Conservation (phyloP, 257 asterid species). For the Rehmannia glutinosa region DNA sequence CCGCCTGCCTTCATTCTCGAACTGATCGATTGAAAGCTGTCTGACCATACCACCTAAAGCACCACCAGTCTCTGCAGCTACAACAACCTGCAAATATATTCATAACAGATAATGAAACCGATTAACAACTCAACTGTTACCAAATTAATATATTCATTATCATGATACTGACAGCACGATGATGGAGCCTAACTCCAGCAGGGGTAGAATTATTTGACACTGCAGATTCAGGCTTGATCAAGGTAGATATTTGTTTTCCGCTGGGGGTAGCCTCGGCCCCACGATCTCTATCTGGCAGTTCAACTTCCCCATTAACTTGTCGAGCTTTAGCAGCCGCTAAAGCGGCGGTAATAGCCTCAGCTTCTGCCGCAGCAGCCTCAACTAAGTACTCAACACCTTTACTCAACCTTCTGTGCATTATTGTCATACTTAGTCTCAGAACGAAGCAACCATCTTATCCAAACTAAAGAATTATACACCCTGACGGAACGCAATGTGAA, state of each 20-base stretch:
- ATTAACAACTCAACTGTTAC: slow-evolving; percentile 10
- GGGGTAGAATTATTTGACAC: slow-evolving; percentile 59
- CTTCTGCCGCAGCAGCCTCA: slow-evolving; percentile 99
- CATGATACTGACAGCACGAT: slow-evolving; percentile 83
- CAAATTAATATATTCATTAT: slow-evolving; percentile 15
- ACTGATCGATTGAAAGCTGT: slow-evolving; percentile 98
- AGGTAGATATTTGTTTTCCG: slow-evolving; percentile 69
- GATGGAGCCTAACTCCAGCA: slow-evolving; percentile 97
- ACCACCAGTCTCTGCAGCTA: slow-evolving; percentile 99
- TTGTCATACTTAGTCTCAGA: slow-evolving; percentile 15
- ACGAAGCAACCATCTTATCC: slow-evolving; percentile 17
- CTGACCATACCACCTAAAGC: slow-evolving; percentile 99
- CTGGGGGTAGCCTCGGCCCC: slow-evolving; percentile 98
- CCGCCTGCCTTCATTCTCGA: slow-evolving; percentile 97
- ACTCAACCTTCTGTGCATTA: slow-evolving; percentile 58
- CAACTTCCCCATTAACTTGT: slow-evolving; percentile 90
- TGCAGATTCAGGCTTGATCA: slow-evolving; percentile 85
- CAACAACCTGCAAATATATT: slow-evolving; percentile 69
- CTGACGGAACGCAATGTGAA: slow-evolving; percentile 12
- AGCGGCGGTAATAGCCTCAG: slow-evolving; percentile 94
- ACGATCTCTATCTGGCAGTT: slow-evolving; percentile 89
- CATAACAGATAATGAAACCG: slow-evolving; percentile 15
- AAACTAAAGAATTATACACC: neutral
- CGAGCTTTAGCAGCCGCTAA: slow-evolving; percentile 99
- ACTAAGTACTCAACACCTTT: slow-evolving; percentile 95